These are phyloP conservation scores for Berberis thunbergii DNA, from an alignment of 164 flowering plant genomes.

Conservation along the genomic window DNA sequence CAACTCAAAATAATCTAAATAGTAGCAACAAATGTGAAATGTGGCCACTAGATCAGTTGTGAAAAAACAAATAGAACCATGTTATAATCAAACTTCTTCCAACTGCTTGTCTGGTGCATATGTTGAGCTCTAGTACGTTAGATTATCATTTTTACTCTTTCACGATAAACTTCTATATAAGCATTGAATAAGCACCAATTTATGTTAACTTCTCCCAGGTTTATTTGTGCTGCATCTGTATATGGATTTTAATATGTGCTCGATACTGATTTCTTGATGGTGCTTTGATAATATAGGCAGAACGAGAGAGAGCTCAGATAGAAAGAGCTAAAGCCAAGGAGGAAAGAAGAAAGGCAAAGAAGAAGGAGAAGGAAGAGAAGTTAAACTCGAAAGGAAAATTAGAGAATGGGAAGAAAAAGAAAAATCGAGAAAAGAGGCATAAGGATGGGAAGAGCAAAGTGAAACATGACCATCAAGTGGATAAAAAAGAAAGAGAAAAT, in stretches of 20 bases:
- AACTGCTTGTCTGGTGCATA: too few species aligned
- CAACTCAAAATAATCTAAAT: too few species aligned
- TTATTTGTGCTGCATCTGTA: background rate
- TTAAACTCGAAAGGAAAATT: constrained; percentile 11
- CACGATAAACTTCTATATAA: too few species aligned
- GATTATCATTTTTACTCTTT: too few species aligned
- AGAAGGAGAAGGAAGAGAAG: constrained; percentile 10
- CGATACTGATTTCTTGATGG: background rate
- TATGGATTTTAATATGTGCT: background rate
- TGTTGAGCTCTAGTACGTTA: too few species aligned
- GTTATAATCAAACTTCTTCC: too few species aligned
- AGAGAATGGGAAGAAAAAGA: constrained; percentile 6
- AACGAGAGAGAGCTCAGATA: constrained; percentile 16
- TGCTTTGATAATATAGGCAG: constrained; percentile 30
- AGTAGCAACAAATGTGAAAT: too few species aligned
- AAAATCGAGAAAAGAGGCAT: constrained; percentile 7
- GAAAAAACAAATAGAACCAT: too few species aligned
- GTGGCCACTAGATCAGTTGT: too few species aligned
- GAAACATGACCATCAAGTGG: background rate
- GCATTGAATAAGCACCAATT: too few species aligned
- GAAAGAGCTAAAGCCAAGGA: constrained; percentile 16
- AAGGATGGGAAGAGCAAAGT: constrained; percentile 1
- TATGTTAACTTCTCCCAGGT: too few species aligned
- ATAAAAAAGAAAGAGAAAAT: constrained; percentile 12
- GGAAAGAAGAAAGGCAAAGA: background rate